A percentile compares a stretch with the other conserved stretches of the same genome.
Conservation (phyloP, 1,139 yeast species). For the Kurtzmaniella quercitrusa region DNA sequence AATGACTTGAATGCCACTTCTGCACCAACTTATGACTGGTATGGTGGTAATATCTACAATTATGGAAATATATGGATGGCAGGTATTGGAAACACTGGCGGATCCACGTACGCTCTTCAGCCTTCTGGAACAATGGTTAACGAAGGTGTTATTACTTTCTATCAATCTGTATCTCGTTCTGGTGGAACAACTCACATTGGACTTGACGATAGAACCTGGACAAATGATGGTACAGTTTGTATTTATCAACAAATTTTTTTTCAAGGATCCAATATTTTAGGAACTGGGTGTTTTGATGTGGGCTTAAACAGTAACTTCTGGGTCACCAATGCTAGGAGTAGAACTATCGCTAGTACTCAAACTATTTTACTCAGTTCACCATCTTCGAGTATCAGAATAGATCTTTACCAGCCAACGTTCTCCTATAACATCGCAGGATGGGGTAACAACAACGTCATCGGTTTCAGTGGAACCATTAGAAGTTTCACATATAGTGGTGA, state of each 20-base stretch:
- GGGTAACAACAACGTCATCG: constrained; percentile 1
- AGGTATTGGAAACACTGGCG: constrained; percentile 12
- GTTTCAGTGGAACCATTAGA: not conserved
- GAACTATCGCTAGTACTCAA: constrained; percentile 9
- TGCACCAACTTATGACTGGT: constrained; percentile 17
- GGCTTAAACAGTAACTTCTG: constrained; percentile 12
- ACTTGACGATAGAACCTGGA: constrained; percentile 2
- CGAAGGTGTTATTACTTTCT: constrained; percentile 10
- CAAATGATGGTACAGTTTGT: constrained; percentile 14
- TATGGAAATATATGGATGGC: constrained; percentile 12
- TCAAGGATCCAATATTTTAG: constrained; percentile 12
- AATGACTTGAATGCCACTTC: constrained; percentile 14
- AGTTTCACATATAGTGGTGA: not conserved
- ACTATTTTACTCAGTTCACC: constrained; percentile 9
- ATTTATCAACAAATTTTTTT: constrained; percentile 11
- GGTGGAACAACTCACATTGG: constrained; percentile 9
- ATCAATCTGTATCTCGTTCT: constrained; percentile 5
- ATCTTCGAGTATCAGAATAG: constrained; percentile 9
- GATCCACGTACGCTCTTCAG: constrained; percentile 11
- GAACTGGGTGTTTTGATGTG: constrained; percentile 16
- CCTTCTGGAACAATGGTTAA: constrained; percentile 9
- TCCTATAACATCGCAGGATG: constrained; percentile 9
- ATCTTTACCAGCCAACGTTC: constrained; percentile 9
- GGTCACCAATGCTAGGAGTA: constrained; percentile 9
- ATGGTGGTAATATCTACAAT: constrained; percentile 11